Evolutionary conservation across 2,329 filamentous ascomycete species (phyloP).

Genomic region (Anisogramma anomala): DNA sequence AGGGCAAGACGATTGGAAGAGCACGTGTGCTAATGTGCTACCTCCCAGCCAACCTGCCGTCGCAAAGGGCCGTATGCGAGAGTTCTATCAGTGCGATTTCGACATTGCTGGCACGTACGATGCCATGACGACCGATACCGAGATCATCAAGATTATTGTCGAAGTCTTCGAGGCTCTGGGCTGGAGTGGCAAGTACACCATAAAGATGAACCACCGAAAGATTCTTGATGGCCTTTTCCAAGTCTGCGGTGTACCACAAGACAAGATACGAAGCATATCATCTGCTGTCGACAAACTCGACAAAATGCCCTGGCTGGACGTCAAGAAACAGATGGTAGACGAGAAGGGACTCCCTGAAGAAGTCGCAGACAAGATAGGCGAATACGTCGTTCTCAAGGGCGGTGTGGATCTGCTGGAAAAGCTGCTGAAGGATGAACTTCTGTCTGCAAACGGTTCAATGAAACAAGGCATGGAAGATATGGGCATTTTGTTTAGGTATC

Average conservation of each 20-base stretch:
- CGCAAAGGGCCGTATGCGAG: constrained; percentile 83
- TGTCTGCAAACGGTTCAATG: constrained; percentile 62
- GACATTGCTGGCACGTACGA: constrained; percentile 86
- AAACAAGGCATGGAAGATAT: constrained; percentile 74
- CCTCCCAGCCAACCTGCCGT: constrained; percentile 49
- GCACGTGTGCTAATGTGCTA: constrained; percentile 37
- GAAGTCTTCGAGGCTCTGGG: constrained; percentile 77
- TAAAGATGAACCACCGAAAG: constrained; percentile 92
- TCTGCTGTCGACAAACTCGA: constrained; percentile 94
- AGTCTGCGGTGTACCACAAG: constrained; percentile 75
- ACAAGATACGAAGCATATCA: constrained; percentile 81
- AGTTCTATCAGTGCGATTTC: constrained; percentile 97
- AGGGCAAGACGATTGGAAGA: constrained; percentile 29
- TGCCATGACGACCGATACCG: constrained; percentile 83
- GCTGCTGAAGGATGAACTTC: constrained; percentile 53
- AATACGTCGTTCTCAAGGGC: constrained; percentile 70
- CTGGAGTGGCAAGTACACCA: constrained; percentile 52
- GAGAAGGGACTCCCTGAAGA: constrained; percentile 71
- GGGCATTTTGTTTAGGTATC: constrained; percentile 67
- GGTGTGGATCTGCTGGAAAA: constrained; percentile 54
- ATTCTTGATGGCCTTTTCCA: constrained; percentile 88
- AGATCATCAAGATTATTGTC: constrained; percentile 71
- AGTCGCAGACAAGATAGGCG: constrained; percentile 77
- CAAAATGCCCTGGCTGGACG: constrained; percentile 82
- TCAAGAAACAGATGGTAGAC: constrained; percentile 84